Evolutionary conservation across 805 yeast species (phyloP).

Genomic region (Pichia californica): DNA sequence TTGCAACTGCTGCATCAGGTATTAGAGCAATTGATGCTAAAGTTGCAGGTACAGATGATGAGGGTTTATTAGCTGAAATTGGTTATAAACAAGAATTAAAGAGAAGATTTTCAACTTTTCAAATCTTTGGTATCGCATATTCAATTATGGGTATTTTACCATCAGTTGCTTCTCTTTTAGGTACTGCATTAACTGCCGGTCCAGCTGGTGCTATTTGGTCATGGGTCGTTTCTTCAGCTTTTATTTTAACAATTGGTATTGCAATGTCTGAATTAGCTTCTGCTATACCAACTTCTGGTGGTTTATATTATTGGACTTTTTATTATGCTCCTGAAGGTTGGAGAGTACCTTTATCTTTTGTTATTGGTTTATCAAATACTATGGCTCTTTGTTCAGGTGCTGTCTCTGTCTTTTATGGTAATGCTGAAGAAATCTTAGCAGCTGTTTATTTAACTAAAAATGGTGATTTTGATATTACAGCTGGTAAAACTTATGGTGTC

Average conservation of each 20-base stretch:
- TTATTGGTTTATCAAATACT: slow-evolving; percentile 61
- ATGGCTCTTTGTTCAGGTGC: slow-evolving; percentile 57
- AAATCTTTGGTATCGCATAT: slow-evolving; percentile 57
- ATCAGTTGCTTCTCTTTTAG: slow-evolving; percentile 52
- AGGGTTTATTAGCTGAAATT: slow-evolving; percentile 41
- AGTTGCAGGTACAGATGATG: slow-evolving; percentile 21
- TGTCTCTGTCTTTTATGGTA: slow-evolving; percentile 62
- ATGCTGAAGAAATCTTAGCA: slow-evolving; percentile 50
- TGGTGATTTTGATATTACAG: slow-evolving; percentile 46
- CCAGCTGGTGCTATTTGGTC: slow-evolving; percentile 68
- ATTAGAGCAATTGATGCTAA: slow-evolving; percentile 27
- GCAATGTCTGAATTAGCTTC: slow-evolving; percentile 61
- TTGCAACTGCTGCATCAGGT: slow-evolving; percentile 17
- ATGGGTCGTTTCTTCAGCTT: slow-evolving; percentile 38
- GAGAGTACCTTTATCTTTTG: slow-evolving; percentile 46
- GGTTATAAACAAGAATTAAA: slow-evolving; percentile 61
- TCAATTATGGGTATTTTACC: slow-evolving; percentile 60
- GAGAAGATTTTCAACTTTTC: slow-evolving; percentile 50
- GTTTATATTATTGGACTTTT: slow-evolving; percentile 61
- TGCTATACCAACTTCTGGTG: slow-evolving; percentile 69
- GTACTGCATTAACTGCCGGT: slow-evolving; percentile 53
- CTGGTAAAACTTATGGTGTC: slow-evolving; percentile 52
- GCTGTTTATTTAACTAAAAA: slow-evolving; percentile 44
- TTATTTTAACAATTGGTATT: slow-evolving; percentile 49
- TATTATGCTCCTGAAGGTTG: slow-evolving; percentile 51